Base-by-base conservation (phyloP, 2,329 filamentous ascomycete species). In the Phaeophleospora eucalypticola region DNA sequence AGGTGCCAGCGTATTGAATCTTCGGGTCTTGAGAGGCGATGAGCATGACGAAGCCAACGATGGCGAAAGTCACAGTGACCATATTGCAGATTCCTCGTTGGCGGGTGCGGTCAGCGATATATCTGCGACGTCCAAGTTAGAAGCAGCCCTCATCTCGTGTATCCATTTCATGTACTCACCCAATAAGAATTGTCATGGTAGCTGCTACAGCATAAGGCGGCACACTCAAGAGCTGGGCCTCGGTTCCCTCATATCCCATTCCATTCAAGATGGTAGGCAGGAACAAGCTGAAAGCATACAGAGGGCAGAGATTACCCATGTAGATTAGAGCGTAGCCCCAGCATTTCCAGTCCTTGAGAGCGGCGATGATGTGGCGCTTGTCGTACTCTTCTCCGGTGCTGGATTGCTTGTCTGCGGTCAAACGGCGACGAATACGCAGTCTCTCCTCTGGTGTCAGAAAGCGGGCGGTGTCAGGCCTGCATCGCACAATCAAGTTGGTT, bases 21-120 rank as follows among this genome's bases (percentile, higher is more conserved):
- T 75, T 76, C 0, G 89, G 74, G 3, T 76, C 71, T 4, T 80
- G n/a, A n/a, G n/a, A 80, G 1, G 79, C 80, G 1, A 94, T 73
- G 2, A 95, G 75, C 83, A 95, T 89, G 33, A 75, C 65, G 63
- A 95, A 96, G 0, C 90, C 90, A 0, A 73, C 68, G n/a, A 94
- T 83, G 6, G 84, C 88, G 2, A 95, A 60, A 0, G 85, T 43
- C 0, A 86, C 84, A 19, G 84, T 78, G 14, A 64, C 49, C 32
- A 95, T 87, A 61, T 95, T 95, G 75, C 86, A 93, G 18, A 90
- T 67, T 1, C 88, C 89, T 37, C 90, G 81, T 53, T 81, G 76
- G 3, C 79, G 72, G 0, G 84, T 86, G 2, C 82, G 79, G 64
- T 96, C 90, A 0, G 89, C 88, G 36, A 87, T 68, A 58, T 81